Conservation (phyloP, 352 stramenopile species). For the Pythium utonaiense region DNA sequence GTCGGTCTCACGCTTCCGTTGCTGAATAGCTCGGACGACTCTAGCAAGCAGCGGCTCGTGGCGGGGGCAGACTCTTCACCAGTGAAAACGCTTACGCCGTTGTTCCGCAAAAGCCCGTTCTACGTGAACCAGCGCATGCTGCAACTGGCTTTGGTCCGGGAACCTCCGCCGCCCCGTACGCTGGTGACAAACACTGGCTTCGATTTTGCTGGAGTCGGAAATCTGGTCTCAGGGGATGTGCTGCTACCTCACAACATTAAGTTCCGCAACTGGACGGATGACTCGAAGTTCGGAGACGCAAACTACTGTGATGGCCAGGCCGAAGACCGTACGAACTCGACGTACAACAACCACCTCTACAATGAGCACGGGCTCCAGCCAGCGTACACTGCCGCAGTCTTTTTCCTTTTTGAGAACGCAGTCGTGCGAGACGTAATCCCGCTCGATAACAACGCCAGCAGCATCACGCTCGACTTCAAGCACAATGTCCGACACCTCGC, state of each 20-base stretch:
- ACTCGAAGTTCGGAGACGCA: not conserved
- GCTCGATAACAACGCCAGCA: not conserved
- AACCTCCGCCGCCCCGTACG: not conserved
- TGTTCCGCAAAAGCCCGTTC: not conserved
- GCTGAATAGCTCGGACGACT: not conserved
- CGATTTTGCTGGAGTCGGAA: no score
- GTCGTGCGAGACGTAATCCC: not conserved
- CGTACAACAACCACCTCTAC: slow-evolving; percentile 1
- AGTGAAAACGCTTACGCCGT: not conserved
- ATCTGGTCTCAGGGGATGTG: not conserved
- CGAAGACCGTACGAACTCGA: not conserved
- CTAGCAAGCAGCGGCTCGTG: not conserved
- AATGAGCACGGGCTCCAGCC: not conserved
- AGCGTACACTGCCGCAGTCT: not conserved
- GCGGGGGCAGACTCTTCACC: not conserved
- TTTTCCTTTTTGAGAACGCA: slow-evolving; percentile 1
- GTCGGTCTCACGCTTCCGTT: not conserved
- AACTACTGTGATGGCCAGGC: not conserved
- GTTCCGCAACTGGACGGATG: not conserved
- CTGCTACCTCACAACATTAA: not conserved
- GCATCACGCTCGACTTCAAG: not conserved
- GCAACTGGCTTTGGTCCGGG: not conserved
- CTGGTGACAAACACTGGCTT: no score
- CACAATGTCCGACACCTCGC: not conserved
- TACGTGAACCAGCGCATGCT: not conserved